Conservation (phyloP, 257 asterid species). For the Phtheirospermum japonicum region DNA sequence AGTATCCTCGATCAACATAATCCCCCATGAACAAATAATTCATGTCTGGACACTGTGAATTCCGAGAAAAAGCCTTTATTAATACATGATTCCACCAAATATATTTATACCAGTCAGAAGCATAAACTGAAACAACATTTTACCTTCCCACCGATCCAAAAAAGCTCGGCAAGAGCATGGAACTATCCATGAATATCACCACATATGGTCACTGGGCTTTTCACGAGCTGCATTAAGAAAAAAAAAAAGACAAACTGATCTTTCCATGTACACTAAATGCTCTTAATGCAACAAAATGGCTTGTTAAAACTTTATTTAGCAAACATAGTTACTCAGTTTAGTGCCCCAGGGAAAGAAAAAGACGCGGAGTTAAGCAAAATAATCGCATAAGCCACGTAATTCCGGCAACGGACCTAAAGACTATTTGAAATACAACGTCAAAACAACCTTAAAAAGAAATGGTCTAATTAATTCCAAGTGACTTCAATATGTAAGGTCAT, state of each 20-base stretch:
- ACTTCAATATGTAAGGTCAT: neutral
- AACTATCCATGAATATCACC: slow-evolving; percentile 91
- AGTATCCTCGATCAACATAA: slow-evolving; percentile 92
- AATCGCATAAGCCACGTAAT: too few relatives aligned
- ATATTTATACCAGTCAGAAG: slow-evolving; percentile 9
- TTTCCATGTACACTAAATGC: too few relatives aligned
- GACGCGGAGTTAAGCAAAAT: neutral
- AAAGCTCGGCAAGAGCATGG: slow-evolving; percentile 88
- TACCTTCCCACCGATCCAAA: slow-evolving; percentile 86
- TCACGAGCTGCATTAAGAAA: too few relatives aligned
- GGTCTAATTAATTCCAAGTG: neutral
- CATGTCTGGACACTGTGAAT: slow-evolving; percentile 88
- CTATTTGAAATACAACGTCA: too few relatives aligned
- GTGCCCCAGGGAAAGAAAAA: too few relatives aligned
- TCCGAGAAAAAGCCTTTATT: neutral
- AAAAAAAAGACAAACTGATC: too few relatives aligned
- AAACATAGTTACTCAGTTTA: neutral
- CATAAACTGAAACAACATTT: slow-evolving; percentile 21
- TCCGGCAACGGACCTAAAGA: too few relatives aligned
- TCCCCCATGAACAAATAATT: slow-evolving; percentile 94
- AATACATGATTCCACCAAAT: neutral
- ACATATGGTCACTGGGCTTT: too few relatives aligned
- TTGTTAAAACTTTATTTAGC: neutral
- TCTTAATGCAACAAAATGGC: neutral
- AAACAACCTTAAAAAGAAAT: neutral